phyloP scores from a whole-genome alignment of 1,284 basidiomycete genomes.

The Ceratobasidium sp. region DNA sequence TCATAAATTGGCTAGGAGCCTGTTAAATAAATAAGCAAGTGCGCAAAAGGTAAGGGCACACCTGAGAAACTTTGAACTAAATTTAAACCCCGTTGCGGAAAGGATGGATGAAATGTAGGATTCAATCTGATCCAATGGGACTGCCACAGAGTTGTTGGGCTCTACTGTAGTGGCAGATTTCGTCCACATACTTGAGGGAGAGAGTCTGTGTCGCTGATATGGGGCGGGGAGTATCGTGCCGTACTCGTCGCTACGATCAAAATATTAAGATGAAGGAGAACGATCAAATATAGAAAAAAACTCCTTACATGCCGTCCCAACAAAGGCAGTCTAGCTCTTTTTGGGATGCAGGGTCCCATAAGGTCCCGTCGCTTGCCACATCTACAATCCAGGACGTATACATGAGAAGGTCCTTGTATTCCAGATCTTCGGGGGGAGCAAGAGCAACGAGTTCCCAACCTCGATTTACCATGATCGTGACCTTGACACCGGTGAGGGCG shows the following conservation, averaged over 20 bases:
- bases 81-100: not conserved
- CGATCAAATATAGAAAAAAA: too few species aligned
- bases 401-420: not conserved
- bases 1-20: not conserved
- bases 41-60: not conserved
- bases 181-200: not conserved
- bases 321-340: not conserved
- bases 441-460: conserved; percentile 1
- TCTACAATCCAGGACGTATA: not conserved
- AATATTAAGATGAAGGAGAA: too few species aligned
- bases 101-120: not conserved
- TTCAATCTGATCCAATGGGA: not conserved
- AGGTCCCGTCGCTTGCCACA: not conserved
- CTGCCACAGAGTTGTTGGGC: not conserved
- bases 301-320: conserved; percentile 1
- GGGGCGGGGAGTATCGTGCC: too few species aligned
- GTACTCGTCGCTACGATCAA: too few species aligned
- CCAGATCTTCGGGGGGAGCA: not conserved
- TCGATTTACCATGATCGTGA: not conserved
- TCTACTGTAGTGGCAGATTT: not conserved
- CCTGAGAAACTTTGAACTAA: not conserved
- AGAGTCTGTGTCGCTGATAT: too few species aligned
- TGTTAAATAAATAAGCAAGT: not conserved
- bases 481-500: not conserved
- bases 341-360: not conserved